Percentiles rank a stretch among this genome's conserved stretches.
Conservation (phyloP, 192 early-diverging fungal genomes). For the Linnemannia zychae region DNA sequence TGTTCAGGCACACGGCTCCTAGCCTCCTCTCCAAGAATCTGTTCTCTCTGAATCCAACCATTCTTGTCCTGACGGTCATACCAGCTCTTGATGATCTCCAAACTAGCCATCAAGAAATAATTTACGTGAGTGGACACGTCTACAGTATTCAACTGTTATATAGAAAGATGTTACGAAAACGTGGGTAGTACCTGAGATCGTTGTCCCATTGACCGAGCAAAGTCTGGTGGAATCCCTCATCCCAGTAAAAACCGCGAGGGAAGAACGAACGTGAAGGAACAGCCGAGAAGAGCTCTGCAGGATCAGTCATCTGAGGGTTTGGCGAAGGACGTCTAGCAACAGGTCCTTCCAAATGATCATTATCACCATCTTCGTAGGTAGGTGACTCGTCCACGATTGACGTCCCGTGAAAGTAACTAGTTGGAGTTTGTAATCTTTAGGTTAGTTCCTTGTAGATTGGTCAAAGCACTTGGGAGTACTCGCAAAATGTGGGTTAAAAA, state of each 20-base stretch:
- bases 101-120: conserved; percentile 50
- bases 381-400: conserved; percentile 79
- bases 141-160: background rate
- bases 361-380: conserved; percentile 71
- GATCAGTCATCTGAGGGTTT: conserved; percentile 71
- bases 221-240: conserved; percentile 93
- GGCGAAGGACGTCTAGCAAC: conserved; percentile 56
- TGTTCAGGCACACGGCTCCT: conserved; percentile 87
- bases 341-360: conserved; percentile 60
- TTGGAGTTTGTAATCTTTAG: background rate
- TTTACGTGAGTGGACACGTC: background rate
- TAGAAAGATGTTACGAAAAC: background rate
- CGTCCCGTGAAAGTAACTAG: conserved; percentile 81
- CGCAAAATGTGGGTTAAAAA: background rate
- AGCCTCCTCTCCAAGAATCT: conserved; percentile 94
- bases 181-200: conserved; percentile 76
- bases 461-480: background rate
- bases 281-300: conserved; percentile 81
- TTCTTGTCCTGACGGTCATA: conserved; percentile 77
- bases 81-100: conserved; percentile 89
- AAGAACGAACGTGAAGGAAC: conserved; percentile 95
- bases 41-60: conserved; percentile 96
- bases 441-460: background rate
- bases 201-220: conserved; percentile 90
- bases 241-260: conserved; percentile 97